phyloP scores from a whole-genome alignment of 139 green algal genomes.

The Pleodorina starrii region DNA sequence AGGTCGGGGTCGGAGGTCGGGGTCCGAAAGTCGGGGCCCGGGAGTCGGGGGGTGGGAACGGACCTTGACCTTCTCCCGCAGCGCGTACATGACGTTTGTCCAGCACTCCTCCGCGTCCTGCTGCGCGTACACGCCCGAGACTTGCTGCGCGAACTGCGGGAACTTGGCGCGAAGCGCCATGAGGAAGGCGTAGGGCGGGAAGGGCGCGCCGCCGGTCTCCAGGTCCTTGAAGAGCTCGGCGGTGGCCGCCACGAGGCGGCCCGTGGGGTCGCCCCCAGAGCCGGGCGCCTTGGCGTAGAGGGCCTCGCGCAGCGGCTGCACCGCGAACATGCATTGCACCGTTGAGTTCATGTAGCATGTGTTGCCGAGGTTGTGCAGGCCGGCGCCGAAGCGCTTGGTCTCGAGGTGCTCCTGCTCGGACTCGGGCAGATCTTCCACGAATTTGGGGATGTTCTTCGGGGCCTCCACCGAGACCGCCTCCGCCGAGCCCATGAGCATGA shows the following conservation, averaged over 20 bases:
- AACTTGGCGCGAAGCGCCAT: constrained; percentile 85
- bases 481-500: constrained; percentile 98
- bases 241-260: constrained; percentile 70
- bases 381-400: constrained; percentile 82
- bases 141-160: constrained; percentile 95
- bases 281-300: constrained; percentile 1
- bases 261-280: constrained; percentile 13
- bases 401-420: constrained; percentile 78
- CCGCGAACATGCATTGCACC: constrained; percentile 88
- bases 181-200: constrained; percentile 89
- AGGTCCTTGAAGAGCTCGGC: constrained; percentile 88
- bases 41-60: no score
- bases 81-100: constrained; percentile 86
- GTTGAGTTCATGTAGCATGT: constrained; percentile 99
- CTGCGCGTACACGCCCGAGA: constrained; percentile 86
- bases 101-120: constrained; percentile 99
- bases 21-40: no score
- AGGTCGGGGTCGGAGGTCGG: no score
- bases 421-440: constrained; percentile 97
- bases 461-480: constrained; percentile 81
- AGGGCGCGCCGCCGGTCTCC: constrained; percentile 69
- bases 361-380: constrained; percentile 96
- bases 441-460: constrained; percentile 78
- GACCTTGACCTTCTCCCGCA: constrained; percentile 85
- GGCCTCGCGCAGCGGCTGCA: constrained; percentile 62